These are phyloP conservation scores for Solanum ahanhuiri DNA, from an alignment of 257 asterid species.

Conservation along the genomic window DNA sequence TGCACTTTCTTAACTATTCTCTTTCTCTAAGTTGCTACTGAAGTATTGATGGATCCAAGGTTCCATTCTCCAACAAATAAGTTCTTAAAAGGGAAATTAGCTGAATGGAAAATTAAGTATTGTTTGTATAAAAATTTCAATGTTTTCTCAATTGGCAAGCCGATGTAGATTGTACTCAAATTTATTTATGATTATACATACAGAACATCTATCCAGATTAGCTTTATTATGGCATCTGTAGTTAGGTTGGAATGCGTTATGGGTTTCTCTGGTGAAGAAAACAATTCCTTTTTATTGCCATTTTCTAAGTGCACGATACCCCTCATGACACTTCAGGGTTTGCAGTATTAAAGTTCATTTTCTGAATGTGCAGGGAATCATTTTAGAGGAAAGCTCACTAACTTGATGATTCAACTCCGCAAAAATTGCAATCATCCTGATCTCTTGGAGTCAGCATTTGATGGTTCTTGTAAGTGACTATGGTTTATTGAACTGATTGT, in stretches of 20 bases:
- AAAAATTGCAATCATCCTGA: slow-evolving; percentile 99
- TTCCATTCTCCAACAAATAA: background rate
- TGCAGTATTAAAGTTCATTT: background rate
- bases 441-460: slow-evolving; percentile 78
- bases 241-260: background rate
- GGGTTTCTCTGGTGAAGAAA: background rate
- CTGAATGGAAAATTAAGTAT: background rate
- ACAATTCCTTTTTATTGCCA: background rate
- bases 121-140: background rate
- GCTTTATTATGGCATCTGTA: background rate
- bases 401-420: slow-evolving; percentile 87
- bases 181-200: background rate
- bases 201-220: background rate
- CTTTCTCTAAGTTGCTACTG: background rate
- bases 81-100: background rate
- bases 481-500: background rate
- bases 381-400: slow-evolving; percentile 55
- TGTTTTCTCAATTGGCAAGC: background rate
- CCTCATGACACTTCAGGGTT: background rate
- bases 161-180: background rate
- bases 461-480: slow-evolving; percentile 67
- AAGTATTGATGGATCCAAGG: background rate
- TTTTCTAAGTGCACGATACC: background rate
- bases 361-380: slow-evolving; percentile 49
- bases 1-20: background rate